Evolutionary conservation across 495 filamentous ascomycete genomes (phyloP).

Genomic region (Penicillium waksmanii): DNA sequence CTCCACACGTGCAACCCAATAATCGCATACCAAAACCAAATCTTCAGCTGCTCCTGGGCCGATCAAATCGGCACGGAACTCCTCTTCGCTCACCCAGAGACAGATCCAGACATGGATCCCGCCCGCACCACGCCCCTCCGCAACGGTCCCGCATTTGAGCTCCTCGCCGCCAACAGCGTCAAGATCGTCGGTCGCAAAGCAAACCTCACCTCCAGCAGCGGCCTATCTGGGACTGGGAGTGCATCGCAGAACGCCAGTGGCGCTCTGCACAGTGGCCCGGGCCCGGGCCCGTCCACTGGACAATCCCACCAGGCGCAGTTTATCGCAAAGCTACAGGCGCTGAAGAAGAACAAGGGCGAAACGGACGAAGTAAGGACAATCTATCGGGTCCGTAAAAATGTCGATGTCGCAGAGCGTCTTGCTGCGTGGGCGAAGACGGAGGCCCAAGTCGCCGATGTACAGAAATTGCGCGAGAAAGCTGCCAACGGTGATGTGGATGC

Average conservation of each 20-base stretch:
- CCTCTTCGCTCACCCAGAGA: conserved; percentile 60
- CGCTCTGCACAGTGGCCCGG: no score
- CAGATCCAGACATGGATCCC: conserved; percentile 33
- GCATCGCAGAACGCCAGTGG: no score
- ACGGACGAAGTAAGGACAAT: conserved; percentile 46
- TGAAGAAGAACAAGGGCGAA: conserved; percentile 50
- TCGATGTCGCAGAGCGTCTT: conserved; percentile 37
- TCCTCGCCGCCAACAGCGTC: conserved; percentile 63
- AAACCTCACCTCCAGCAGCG: conserved; percentile 40
- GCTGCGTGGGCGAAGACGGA: conserved; percentile 47
- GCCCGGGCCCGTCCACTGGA: conserved; percentile 19
- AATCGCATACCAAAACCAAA: conserved; percentile 70
- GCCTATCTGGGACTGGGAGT: not conserved
- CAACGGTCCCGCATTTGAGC: conserved; percentile 53
- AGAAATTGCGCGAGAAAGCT: conserved; percentile 38
- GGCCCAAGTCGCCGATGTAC: conserved; percentile 41
- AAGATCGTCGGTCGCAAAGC: conserved; percentile 52
- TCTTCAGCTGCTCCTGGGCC: conserved; percentile 78
- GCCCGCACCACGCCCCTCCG: conserved; percentile 45
- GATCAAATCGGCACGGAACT: conserved; percentile 80
- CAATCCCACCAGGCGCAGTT: conserved; percentile 48
- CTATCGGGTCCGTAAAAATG: conserved; percentile 33
- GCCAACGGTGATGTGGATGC: conserved; percentile 41
- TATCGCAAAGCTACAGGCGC: conserved; percentile 43
- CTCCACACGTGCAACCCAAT: conserved; percentile 74